phyloP scores from a whole-genome alignment of 2,329 filamentous ascomycete genomes.

The Grosmannia serpens region DNA sequence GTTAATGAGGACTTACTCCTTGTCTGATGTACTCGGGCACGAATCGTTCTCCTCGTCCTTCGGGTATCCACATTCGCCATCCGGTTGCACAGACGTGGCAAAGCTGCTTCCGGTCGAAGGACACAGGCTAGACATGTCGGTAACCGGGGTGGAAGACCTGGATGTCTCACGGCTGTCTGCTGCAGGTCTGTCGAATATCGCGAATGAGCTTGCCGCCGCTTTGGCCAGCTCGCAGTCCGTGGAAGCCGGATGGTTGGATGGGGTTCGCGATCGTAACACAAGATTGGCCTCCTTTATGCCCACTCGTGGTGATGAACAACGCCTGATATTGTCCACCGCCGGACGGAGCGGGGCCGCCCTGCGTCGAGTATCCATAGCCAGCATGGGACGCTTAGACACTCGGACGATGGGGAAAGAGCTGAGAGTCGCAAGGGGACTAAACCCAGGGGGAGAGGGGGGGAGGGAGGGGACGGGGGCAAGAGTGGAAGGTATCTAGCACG shows the following conservation, averaged over 20 bases:
- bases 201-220: background rate
- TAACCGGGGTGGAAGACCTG: constrained; percentile 10
- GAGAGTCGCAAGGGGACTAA: too few relatives aligned
- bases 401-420: background rate
- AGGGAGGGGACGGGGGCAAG: background rate
- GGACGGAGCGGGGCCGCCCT: constrained; percentile 5
- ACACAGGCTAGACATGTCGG: constrained; percentile 9
- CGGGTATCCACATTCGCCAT: constrained; percentile 3
- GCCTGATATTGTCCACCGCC: constrained; percentile 2
- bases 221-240: background rate
- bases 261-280: background rate
- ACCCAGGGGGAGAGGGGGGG: background rate
- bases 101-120: constrained; percentile 9
- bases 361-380: constrained; percentile 4
- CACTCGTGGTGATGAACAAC: background rate
- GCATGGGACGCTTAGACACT: constrained; percentile 1
- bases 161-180: constrained; percentile 8
- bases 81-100: constrained; percentile 7
- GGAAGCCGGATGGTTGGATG: background rate
- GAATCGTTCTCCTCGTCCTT: constrained; percentile 3
- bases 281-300: constrained; percentile 1
- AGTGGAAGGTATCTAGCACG: background rate
- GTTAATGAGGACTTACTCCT: constrained; percentile 6
- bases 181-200: background rate
- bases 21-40: constrained; percentile 3